phyloP scores from a whole-genome alignment of 129 eudicot genomes.

The Tanacetum coccineum region DNA sequence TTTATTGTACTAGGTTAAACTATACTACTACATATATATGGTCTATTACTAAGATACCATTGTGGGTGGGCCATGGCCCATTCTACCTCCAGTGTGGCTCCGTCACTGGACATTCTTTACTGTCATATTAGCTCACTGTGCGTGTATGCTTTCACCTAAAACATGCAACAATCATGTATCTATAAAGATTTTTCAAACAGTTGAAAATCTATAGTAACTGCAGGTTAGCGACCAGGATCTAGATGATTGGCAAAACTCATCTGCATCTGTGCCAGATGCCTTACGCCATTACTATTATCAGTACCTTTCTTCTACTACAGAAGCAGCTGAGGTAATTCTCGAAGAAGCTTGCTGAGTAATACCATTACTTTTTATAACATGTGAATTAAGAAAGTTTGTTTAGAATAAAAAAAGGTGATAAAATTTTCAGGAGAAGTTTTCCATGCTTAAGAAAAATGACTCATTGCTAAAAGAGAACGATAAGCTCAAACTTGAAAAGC shows the following conservation, averaged over 20 bases:
- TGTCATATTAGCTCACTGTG: not conserved
- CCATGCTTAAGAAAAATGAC: slow-evolving; percentile 70
- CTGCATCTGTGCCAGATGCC: slow-evolving; percentile 96
- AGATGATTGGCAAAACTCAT: slow-evolving; percentile 79
- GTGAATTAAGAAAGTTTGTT: not conserved
- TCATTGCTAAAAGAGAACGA: slow-evolving; percentile 65
- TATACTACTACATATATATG: no score
- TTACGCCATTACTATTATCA: slow-evolving; percentile 96
- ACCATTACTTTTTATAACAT: slow-evolving; percentile 11
- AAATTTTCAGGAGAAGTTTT: slow-evolving; percentile 74
- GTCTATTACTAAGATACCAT: no score
- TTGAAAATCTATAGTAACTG: slow-evolving; percentile 19
- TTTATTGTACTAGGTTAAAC: no score
- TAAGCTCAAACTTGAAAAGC: slow-evolving; percentile 50
- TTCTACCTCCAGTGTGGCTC: no score
- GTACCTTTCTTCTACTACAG: slow-evolving; percentile 82
- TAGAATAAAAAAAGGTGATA: not conserved
- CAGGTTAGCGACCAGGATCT: slow-evolving; percentile 94
- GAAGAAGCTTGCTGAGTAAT: slow-evolving; percentile 23
- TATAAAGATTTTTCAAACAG: not conserved
- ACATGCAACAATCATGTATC: slow-evolving; percentile 2
- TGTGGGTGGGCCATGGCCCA: no score
- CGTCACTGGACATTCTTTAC: not conserved
- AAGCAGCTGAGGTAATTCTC: slow-evolving; percentile 90
- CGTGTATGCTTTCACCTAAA: slow-evolving; percentile 2